phyloP scores from a whole-genome alignment of 768 basidiomycete species.

The Suillus occidentalis region DNA sequence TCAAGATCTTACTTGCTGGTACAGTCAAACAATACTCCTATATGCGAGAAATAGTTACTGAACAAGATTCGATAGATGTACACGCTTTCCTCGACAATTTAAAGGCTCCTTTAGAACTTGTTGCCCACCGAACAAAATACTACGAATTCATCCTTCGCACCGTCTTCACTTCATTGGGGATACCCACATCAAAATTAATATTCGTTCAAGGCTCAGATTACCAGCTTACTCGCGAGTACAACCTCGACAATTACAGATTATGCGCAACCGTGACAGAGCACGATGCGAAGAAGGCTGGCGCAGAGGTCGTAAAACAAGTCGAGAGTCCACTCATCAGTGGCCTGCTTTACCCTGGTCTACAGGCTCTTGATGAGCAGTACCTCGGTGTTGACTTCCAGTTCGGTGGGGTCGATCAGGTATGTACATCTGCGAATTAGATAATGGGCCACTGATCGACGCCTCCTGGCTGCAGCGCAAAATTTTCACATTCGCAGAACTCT shows the following conservation, averaged over 20 bases:
- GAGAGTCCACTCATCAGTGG: conserved; percentile 90
- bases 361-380: conserved; percentile 97
- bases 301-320: conserved; percentile 98
- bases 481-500: conserved; percentile 96
- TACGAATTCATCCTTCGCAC: conserved; percentile 81
- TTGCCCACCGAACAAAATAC: conserved; percentile 85
- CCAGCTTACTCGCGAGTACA: conserved; percentile 91
- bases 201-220: conserved; percentile 92
- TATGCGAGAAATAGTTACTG: neutral
- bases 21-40: conserved; percentile 14
- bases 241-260: conserved; percentile 90
- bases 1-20: conserved; percentile 83
- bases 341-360: conserved; percentile 92
- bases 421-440: conserved; percentile 17
- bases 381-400: conserved; percentile 96
- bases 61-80: conserved; percentile 54
- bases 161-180: conserved; percentile 86
- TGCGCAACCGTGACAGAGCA: conserved; percentile 92
- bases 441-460: neutral
- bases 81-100: conserved; percentile 98
- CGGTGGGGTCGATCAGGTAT: conserved; percentile 94
- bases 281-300: conserved; percentile 97
- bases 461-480: conserved; percentile 81
- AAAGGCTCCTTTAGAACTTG: conserved; percentile 93
- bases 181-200: conserved; percentile 78